Evolutionary conservation across 2,329 filamentous ascomycete species (phyloP), one percentile per base, ranked within the genome.

Genomic region (Nannizziopsis arthrosporioides): DNA sequence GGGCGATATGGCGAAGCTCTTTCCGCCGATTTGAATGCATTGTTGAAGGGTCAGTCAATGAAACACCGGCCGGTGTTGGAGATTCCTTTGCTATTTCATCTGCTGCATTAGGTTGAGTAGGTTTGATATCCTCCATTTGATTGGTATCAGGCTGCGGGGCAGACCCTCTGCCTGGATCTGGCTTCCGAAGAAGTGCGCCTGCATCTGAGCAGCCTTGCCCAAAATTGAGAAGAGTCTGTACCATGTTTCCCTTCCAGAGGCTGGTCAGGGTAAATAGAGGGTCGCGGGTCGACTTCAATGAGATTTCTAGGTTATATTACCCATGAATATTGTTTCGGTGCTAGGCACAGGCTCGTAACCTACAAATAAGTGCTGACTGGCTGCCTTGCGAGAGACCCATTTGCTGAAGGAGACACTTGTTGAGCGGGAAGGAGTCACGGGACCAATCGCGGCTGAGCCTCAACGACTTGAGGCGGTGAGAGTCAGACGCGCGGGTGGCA

Each of bases 1-100:
- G 58, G 5, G 74, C 73, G 14, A 68, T 60, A 6, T 59, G 62
- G 64, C 61, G n/a, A 77, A 66, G 8, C 50, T 51, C 44, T 49
- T 54, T 42, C 15, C 31, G 17, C 34, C 40, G 17, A 32, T 14
- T 30, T 43, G n/a, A 15, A 37, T 9, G 35, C 5, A n/a, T 4
- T 9, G 12, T 37, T 37, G 9, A 37, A 5, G 35, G 9, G 15
- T n/a, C 12, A 9, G 35, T 9, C 15, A 5, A 17, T 9, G 9
- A 3, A 3, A 9, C 11, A 34, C 2, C 18, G 9, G 34, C 3
- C 22, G 8, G 2, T 18, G 36, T 8, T 8, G 34, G n/a, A 3
- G 32, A 18, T 43, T 43, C n/a, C 10, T 42, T n/a, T 42, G 11
- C 18, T n/a, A 19, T 8, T 7, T 17, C 10, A 18, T 18, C 8